These are phyloP conservation scores for Psilocybe cyanescens DNA, from an alignment of 768 basidiomycete species.

Conservation along the genomic window DNA sequence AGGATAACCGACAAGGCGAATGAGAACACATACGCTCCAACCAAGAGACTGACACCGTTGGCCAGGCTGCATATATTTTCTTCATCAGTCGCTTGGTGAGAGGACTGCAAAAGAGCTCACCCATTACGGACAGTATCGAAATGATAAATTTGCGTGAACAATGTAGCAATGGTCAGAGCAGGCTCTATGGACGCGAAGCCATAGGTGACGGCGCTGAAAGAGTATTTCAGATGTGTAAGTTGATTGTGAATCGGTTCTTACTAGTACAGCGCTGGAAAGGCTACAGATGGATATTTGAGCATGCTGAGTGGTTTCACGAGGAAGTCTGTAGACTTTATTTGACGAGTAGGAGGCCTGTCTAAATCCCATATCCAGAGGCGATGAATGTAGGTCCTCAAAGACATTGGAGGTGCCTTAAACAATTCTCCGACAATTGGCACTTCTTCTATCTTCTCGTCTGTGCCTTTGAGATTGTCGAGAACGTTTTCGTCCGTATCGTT, in stretches of 20 bases:
- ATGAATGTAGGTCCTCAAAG: conserved; percentile 25
- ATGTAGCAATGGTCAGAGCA: conserved; percentile 38
- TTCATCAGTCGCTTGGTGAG: background rate
- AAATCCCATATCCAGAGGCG: conserved; percentile 36
- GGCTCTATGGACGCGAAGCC: conserved; percentile 45
- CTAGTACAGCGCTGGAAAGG: conserved; percentile 41
- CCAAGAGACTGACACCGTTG: conserved; percentile 38
- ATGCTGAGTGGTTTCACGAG: conserved; percentile 38
- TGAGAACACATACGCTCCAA: conserved; percentile 33
- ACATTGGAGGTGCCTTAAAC: conserved; percentile 26
- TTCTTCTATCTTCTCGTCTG: conserved; percentile 15
- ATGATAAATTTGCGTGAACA: conserved; percentile 41
- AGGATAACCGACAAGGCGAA: background rate
- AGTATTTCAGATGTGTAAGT: background rate
- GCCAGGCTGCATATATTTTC: conserved; percentile 28
- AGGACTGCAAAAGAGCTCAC: conserved; percentile 19
- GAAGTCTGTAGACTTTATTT: conserved; percentile 30
- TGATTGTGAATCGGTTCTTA: conserved; percentile 13
- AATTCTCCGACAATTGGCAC: conserved; percentile 15
- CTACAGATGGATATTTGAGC: conserved; percentile 44
- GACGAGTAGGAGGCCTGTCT: conserved; percentile 30
- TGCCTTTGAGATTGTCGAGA: conserved; percentile 15
- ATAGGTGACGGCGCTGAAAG: conserved; percentile 35
- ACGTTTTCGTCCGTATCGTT: conserved; percentile 13
- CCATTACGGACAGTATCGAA: conserved; percentile 42